Conservation (phyloP, 441 rosid genomes). For the Brassica hybrid region DNA sequence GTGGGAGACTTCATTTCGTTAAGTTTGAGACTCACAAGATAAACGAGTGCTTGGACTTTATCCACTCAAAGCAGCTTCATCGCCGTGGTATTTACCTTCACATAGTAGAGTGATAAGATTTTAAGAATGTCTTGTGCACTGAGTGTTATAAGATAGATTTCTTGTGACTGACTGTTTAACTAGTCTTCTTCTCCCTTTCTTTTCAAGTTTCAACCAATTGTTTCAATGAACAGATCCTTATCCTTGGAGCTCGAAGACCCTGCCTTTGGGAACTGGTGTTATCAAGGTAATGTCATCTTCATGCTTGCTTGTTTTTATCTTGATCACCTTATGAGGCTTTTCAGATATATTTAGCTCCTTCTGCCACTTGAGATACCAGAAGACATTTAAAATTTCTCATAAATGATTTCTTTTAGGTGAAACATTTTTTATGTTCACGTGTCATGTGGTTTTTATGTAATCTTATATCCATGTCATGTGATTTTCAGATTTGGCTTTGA, state of each 20-base stretch:
- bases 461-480: slow-evolving; percentile 11
- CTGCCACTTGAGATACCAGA: background rate
- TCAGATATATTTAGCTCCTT: background rate
- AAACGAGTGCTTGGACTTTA: slow-evolving; percentile 91
- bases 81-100: slow-evolving; percentile 51
- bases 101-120: background rate
- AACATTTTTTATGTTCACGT: background rate
- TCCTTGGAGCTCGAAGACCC: slow-evolving; percentile 46
- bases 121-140: background rate
- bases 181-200: background rate
- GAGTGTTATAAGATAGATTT: background rate
- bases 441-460: background rate
- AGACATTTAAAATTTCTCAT: background rate
- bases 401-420: background rate
- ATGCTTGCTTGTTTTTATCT: background rate
- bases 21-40: slow-evolving; percentile 96
- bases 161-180: too few species aligned
- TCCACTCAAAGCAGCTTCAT: slow-evolving; percentile 94
- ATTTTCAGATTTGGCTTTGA: background rate
- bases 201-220: background rate
- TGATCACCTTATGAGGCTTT: slow-evolving; percentile 5
- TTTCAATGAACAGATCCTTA: slow-evolving; percentile 37
- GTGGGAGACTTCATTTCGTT: slow-evolving; percentile 98
- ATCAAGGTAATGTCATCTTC: slow-evolving; percentile 37
- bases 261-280: slow-evolving; percentile 46